Evolutionary conservation across 2,329 filamentous ascomycete species (phyloP), one percentile per base, ranked within the genome.

Genomic region (Beauveria brongniartii): DNA sequence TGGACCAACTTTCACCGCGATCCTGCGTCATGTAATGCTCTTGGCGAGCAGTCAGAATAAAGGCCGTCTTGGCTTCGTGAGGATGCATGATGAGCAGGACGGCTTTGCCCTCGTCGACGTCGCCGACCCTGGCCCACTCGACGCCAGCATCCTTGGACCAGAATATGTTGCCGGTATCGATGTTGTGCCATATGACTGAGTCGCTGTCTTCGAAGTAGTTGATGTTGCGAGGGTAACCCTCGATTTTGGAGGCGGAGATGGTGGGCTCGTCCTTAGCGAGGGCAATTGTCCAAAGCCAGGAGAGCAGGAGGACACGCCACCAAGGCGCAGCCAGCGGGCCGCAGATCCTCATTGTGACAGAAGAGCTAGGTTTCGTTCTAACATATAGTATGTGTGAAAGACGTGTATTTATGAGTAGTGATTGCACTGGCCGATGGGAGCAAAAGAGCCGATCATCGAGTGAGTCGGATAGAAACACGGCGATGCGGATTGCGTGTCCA

Each of bases 191-290:
- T 51, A 97, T 75, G 62, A 96, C 80, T 56, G 89, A 84, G 72
- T 96, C 88, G 66, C 90, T 92, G 72, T 93, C 90, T 69, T 94
- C 88, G 71, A 99, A 97, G 76, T 96, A 99, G 75, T 89, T 89
- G 65, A 97, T 78, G 71, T 86, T 86, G 59, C 76, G 71, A 1
- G 91, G 90, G 59, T 80, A 74, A 68, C 86, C 79, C 50, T 88
- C 78, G 75, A 97, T 90, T 52, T 81, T 74, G 58, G 78, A 89
- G 62, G 80, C 76, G 64, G 81, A 79, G 68, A 96, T 81, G 61
- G 80, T 80, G 26, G 92, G 92, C 54, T 80, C 78, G 69, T 86
- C 82, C 72, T 87, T 88, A 60, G 85, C 77, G 65, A 77, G 67
- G 66, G 70, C 72, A 66, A 71, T 64, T 63, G 74, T 73, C 71